phyloP scores from a whole-genome alignment of 2,329 filamentous ascomycete genomes.

The Aureobasidium mangrovei region DNA sequence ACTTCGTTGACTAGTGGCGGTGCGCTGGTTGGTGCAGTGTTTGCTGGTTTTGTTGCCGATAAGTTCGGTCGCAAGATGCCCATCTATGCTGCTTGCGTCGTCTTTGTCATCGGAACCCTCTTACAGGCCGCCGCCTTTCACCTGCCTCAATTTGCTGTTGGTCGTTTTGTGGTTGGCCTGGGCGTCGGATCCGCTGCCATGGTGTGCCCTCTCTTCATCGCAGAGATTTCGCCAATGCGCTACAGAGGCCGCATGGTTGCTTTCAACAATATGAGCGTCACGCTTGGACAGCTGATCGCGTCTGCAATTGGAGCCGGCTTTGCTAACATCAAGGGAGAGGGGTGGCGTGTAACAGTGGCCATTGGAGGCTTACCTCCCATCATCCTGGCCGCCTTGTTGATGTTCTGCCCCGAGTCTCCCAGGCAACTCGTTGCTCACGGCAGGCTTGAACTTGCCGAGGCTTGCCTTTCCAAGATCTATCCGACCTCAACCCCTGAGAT shows the following conservation, averaged over 20 bases:
- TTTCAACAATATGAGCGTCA: conserved; percentile 39
- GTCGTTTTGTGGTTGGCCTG: conserved; percentile 40
- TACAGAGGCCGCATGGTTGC: conserved; percentile 43
- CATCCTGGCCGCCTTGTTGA: conserved; percentile 35
- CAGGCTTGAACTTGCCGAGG: conserved; percentile 32
- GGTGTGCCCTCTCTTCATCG: conserved; percentile 40
- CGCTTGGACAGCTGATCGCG: conserved; percentile 25
- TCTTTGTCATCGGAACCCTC: conserved; percentile 34
- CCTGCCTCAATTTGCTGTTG: conserved; percentile 37
- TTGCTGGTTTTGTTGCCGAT: conserved; percentile 27
- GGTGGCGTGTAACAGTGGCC: conserved; percentile 45
- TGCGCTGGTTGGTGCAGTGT: conserved; percentile 37
- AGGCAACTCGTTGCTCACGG: conserved; percentile 39
- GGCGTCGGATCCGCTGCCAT: conserved; percentile 43
- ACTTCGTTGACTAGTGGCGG: conserved; percentile 45
- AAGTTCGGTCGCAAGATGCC: conserved; percentile 33
- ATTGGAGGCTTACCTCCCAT: conserved; percentile 41
- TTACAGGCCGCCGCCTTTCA: conserved; percentile 22
- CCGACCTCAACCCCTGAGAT: conserved; percentile 35
- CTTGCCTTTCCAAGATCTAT: conserved; percentile 34
- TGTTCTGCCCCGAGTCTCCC: conserved; percentile 42
- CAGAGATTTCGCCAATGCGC: conserved; percentile 42
- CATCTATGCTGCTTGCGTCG: conserved; percentile 34
- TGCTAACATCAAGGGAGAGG: conserved; percentile 26
- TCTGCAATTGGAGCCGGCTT: conserved; percentile 27